These are phyloP conservation scores for Aspergillus mulundensis DNA, from an alignment of 495 filamentous ascomycete genomes.

Conservation along the genomic window DNA sequence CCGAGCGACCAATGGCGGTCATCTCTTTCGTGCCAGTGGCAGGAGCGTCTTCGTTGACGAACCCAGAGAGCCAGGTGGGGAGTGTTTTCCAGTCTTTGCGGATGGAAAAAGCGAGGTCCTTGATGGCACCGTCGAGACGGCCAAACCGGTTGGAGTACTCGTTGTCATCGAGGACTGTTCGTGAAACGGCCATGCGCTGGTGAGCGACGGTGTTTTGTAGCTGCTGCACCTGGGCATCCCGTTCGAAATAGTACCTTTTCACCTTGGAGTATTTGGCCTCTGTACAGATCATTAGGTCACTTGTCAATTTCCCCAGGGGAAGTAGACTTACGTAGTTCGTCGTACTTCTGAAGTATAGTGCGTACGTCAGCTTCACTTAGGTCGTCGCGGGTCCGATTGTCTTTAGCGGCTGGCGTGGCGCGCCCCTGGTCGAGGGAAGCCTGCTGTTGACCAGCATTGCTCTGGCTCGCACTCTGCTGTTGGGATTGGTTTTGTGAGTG, in stretches of 20 bases:
- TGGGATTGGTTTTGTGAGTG: slow-evolving; percentile 21
- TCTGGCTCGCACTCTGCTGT: slow-evolving; percentile 24
- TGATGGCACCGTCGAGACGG: slow-evolving; percentile 89
- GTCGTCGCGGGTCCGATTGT: slow-evolving; percentile 48
- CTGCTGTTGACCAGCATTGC: slow-evolving; percentile 9
- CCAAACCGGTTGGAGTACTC: slow-evolving; percentile 90
- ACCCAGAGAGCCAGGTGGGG: slow-evolving; percentile 70
- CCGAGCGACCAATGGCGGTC: slow-evolving; percentile 89
- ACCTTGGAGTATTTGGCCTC: slow-evolving; percentile 97
- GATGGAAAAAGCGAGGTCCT: slow-evolving; percentile 90
- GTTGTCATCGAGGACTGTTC: slow-evolving; percentile 91
- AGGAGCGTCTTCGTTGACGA: slow-evolving; percentile 79
- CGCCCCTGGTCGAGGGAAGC: slow-evolving; percentile 45
- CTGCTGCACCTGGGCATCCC: slow-evolving; percentile 87
- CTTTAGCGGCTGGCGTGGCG: slow-evolving; percentile 54
- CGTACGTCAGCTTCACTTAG: slow-evolving; percentile 46
- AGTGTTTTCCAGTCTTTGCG: slow-evolving; percentile 85
- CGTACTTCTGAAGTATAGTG: slow-evolving; percentile 45
- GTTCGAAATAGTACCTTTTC: slow-evolving; percentile 95
- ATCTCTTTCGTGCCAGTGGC: slow-evolving; percentile 87
- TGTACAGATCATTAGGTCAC: slow-evolving; percentile 32
- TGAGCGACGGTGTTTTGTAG: slow-evolving; percentile 95
- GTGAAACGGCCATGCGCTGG: slow-evolving; percentile 89
- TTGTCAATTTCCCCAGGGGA: slow-evolving; percentile 1
- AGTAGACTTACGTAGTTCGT: slow-evolving; percentile 61